Base-by-base conservation (phyloP, 441 rosid species). In the Lepidium campestre region DNA sequence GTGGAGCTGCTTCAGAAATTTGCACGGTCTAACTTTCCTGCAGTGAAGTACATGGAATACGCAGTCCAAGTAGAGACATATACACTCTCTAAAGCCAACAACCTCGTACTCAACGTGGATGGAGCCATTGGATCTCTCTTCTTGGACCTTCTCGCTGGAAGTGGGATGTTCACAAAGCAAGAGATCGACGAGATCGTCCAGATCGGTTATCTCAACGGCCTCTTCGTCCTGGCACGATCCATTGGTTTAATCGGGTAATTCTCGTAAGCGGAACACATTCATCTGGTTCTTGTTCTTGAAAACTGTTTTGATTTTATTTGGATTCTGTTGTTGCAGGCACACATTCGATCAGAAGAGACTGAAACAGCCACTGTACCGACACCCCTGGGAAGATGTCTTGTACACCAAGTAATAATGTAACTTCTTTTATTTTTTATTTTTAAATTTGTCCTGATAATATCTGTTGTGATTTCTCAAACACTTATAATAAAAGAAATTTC, bases 121-220 rank as follows among this genome's bases (percentile, higher is more conserved):
- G 97, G 98, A 52, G 96, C 96, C 23, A 93, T 90, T 34, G 97
- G 96, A 27, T 87, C 97, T 45, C 97, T 93, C 65, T 93, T 93
- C 87, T 82, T 86, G 80, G 98, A 93, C 76, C 98, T 93, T 74
- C 95, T 90, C 18, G 91, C 95, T 14, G 96, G 93, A 50, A 87
- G 95, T 59, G 91, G 96, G 60, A 87, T 93, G 96, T 93, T 93
- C 79, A 83, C 78, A 72, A 90, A 93, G 80, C 96, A 68, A 80
- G 98, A 93, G 82, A 82, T 93, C 2, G 97, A 90, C 35, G 98
- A 90, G 73, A 88, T 89, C 7, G 84, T 93, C 15, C 91, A 79
- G 75, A 90, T 89, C 3, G 95, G 97, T 13, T 90, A 89, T 76
- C 85, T 93, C 53, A 93, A 93, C 48, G 97, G 96, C 8, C 95